A percentile compares a stretch with the other conserved stretches of the same genome.
Evolutionary conservation across 2,329 filamentous ascomycete species (phyloP).

Genomic region (Pseudocercospora eumusae): DNA sequence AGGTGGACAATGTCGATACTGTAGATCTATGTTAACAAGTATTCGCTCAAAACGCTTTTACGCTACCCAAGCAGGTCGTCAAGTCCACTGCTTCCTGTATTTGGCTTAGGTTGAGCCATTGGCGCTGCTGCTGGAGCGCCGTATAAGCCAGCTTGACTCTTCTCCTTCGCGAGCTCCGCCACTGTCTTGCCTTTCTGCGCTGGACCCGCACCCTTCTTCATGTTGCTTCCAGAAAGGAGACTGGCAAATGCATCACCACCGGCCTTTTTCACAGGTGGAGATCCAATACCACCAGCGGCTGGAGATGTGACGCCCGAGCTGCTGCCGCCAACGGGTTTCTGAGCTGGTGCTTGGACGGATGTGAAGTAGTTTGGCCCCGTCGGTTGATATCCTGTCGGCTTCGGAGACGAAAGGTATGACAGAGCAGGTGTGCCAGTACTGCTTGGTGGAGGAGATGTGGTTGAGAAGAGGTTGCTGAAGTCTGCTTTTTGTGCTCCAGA

Average conservation of each 20-base stretch:
- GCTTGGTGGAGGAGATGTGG: constrained; percentile 72
- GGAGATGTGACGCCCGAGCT: constrained; percentile 43
- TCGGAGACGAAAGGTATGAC: constrained; percentile 47
- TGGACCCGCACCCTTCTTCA: constrained; percentile 55
- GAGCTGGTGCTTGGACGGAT: constrained; percentile 59
- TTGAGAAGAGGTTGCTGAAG: constrained; percentile 78
- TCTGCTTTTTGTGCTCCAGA: constrained; percentile 79
- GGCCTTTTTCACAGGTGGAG: constrained; percentile 43
- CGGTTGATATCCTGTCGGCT: constrained; percentile 69
- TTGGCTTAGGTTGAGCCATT: constrained; percentile 28
- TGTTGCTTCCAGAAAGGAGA: constrained; percentile 69
- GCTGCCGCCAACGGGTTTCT: constrained; percentile 46
- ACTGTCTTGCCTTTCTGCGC: constrained; percentile 72
- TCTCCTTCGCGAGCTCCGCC: constrained; percentile 96
- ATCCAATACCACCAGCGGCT: constrained; percentile 37
- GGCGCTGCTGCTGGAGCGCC: constrained; percentile 60
- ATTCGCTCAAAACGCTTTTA: constrained; percentile 6
- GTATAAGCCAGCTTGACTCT: constrained; percentile 93
- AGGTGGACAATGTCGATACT: neutral
- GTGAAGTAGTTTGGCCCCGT: constrained; percentile 93
- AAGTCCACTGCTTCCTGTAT: constrained; percentile 38
- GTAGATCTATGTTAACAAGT: constrained; percentile 17
- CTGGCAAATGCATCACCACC: constrained; percentile 87
- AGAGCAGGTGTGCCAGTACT: constrained; percentile 45
- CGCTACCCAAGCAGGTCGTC: constrained; percentile 49